A percentile compares a stretch with the other conserved stretches of the same genome.
These are phyloP conservation scores for Shiraia sp. DNA, from an alignment of 2,329 filamentous ascomycete genomes.

Conservation along the genomic window DNA sequence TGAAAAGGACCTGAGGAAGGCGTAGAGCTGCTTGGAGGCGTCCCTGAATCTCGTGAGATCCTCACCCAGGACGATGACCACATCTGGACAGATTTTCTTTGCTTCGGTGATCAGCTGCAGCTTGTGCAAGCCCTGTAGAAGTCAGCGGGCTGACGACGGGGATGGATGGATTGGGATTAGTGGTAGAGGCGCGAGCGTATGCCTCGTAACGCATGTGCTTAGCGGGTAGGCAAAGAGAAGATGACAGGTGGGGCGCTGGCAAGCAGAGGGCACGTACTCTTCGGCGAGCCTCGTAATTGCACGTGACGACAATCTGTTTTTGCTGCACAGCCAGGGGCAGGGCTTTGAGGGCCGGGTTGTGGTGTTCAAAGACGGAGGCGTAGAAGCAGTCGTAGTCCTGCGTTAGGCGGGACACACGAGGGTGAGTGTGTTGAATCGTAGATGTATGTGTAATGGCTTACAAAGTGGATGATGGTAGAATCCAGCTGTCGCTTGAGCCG, in stretches of 20 bases:
- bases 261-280: no score
- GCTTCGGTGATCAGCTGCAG: constrained; percentile 85
- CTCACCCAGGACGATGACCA: constrained; percentile 83
- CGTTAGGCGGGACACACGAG: constrained; percentile 13
- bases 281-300: constrained; percentile 84
- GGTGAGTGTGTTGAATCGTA: no score
- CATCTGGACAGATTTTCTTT: constrained; percentile 76
- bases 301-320: constrained; percentile 73
- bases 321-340: constrained; percentile 84
- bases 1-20: constrained; percentile 70
- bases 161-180: constrained; percentile 2
- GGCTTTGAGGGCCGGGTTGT: constrained; percentile 71
- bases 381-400: constrained; percentile 79
- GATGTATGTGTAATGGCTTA: no score
- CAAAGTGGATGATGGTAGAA: constrained; percentile 80
- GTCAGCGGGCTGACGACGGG: constrained; percentile 27
- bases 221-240: constrained; percentile 2
- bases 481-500: constrained; percentile 32
- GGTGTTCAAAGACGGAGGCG: constrained; percentile 84
- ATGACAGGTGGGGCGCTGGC: no score
- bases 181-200: no score
- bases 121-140: constrained; percentile 66
- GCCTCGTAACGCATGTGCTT: no score
- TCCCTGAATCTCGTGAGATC: constrained; percentile 75
- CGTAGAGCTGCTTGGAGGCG: constrained; percentile 79